Conservation (phyloP, 1,284 basidiomycete species). For the Cutaneotrichosporon dermatis region DNA sequence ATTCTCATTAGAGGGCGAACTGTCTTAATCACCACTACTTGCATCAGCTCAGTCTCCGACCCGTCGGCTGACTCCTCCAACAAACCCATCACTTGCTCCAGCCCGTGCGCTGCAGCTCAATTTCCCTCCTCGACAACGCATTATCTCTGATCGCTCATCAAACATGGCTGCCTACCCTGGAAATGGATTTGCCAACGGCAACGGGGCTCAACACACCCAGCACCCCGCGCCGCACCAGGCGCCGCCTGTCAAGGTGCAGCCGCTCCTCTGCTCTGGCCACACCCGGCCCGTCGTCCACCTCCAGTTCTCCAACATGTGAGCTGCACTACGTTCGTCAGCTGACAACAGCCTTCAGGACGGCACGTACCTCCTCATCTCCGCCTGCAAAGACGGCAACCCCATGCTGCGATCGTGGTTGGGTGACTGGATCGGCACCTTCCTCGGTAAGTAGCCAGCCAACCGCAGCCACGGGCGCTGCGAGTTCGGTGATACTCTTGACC, state of each 20-base stretch:
- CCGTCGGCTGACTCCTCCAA: too few species aligned
- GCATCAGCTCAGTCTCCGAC: too few species aligned
- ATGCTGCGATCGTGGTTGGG: constrained; percentile 96
- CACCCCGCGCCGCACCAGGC: background rate
- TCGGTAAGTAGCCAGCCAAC: constrained; percentile 52
- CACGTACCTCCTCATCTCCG: constrained; percentile 81
- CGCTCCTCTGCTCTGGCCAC: constrained; percentile 55
- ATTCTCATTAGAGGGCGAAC: too few species aligned
- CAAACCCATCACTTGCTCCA: too few species aligned
- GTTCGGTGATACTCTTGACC: background rate
- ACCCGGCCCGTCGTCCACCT: constrained; percentile 85
- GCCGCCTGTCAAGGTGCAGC: constrained; percentile 44
- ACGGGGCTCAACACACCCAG: constrained; percentile 2
- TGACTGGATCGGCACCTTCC: constrained; percentile 97
- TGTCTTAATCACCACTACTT: too few species aligned
- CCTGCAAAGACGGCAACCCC: constrained; percentile 94
- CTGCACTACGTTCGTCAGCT: background rate
- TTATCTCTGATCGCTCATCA: background rate
- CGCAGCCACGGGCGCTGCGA: too few species aligned
- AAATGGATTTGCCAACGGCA: constrained; percentile 12
- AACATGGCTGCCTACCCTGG: constrained; percentile 19
- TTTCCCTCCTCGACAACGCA: too few species aligned
- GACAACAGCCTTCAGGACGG: constrained; percentile 60
- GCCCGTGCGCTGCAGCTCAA: too few species aligned
- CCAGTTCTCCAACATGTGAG: constrained; percentile 66